Conservation (phyloP, 345 rosid species). For the Carallia pectinifolia region DNA sequence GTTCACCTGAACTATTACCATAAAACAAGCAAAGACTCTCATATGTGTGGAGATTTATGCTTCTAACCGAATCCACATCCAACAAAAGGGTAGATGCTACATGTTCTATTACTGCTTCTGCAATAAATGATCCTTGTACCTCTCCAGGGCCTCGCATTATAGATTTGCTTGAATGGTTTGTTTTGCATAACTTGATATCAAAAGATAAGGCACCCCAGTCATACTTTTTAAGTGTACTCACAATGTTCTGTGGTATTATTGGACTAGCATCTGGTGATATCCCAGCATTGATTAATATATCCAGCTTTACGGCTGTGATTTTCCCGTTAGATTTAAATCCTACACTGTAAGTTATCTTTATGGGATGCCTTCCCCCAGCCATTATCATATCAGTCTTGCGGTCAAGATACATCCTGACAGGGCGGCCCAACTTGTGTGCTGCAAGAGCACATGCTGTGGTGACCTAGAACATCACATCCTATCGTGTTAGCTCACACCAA, state of each 20-base stretch:
- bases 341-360: constrained; percentile 75
- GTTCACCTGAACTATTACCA: constrained; percentile 43
- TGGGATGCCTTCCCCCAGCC: constrained; percentile 97
- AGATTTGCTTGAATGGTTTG: constrained; percentile 70
- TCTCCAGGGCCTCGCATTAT: constrained; percentile 91
- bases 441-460: constrained; percentile 88
- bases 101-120: constrained; percentile 74
- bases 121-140: constrained; percentile 75
- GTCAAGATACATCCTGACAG: constrained; percentile 67
- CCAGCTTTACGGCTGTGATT: constrained; percentile 65
- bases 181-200: constrained; percentile 78
- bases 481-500: constrained; percentile 3
- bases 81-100: constrained; percentile 71
- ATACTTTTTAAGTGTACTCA: constrained; percentile 54
- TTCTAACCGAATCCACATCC: constrained; percentile 65
- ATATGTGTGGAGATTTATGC: constrained; percentile 59
- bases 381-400: constrained; percentile 86
- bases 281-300: constrained; percentile 68
- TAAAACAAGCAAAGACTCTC: constrained; percentile 57
- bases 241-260: constrained; percentile 42
- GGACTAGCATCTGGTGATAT: constrained; percentile 53
- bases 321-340: constrained; percentile 85
- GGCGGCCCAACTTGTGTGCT: constrained; percentile 57
- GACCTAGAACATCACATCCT: constrained; percentile 39
- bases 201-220: constrained; percentile 83